Evolutionary conservation across 2,329 filamentous ascomycete species (phyloP), one percentile per base, ranked within the genome.

Genomic region (Ophiostoma fasciatum): DNA sequence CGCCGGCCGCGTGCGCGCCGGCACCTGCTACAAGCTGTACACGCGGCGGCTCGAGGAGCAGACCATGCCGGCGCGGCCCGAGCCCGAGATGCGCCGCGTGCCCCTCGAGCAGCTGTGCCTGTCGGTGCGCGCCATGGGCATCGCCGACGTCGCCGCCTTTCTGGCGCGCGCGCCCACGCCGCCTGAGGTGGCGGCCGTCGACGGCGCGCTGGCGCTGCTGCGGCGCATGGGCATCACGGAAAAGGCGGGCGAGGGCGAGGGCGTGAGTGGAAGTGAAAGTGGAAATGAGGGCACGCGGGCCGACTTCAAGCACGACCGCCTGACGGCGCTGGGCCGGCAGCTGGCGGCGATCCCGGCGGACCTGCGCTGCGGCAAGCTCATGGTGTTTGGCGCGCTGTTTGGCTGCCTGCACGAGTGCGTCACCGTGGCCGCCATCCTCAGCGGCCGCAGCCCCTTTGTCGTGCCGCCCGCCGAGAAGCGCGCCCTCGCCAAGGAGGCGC

Each of bases 281-380:
- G n/a, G n/a, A n/a, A n/a, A n/a, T n/a, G n/a, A n/a, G n/a, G n/a
- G n/a, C n/a, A n/a, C n/a, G n/a, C n/a, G n/a, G n/a, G n/a, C n/a
- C n/a, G n/a, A n/a, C n/a, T n/a, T n/a, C n/a, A n/a, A 22, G 21
- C 21, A 22, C 21, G 6, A 29, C 42, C 74, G 83, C 39, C 67
- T 98, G 28, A 96, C 90, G 0, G 85, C 87, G 4, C 74, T 98
- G 31, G 90, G 90, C 27, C 77, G 81, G 36, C 90, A 96, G 59
- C 66, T 98, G n/a, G 81, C 87, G 14, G 83, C 92, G 74, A 85
- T 98, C 34, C 90, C 90, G 2, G 83, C 88, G 1, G 90, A 98
- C 51, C 66, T 98, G 32, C 76, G 88, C 20, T 92, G 85, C 53
- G 84, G 82, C 31, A 98, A 98, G 57, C 68, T 98, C 23, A 84